Conservation (phyloP, 2,329 filamentous ascomycete species). For the Pseudocercospora musae region DNA sequence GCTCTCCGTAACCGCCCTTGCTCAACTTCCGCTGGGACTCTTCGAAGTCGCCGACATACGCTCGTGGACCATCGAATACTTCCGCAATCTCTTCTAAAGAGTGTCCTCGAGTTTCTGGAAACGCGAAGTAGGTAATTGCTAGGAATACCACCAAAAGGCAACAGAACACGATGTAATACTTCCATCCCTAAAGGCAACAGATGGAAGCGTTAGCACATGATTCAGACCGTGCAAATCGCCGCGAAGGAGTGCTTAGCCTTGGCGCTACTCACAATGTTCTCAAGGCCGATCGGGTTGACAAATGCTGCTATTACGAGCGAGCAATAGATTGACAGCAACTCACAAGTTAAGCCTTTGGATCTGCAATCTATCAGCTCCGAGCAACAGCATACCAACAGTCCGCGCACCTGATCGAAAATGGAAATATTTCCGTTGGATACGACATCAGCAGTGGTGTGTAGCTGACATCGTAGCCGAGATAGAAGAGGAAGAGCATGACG, state of each 20-base stretch:
- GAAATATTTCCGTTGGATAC: conserved; percentile 27
- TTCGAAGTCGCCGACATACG: conserved; percentile 9
- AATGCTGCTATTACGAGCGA: conserved; percentile 29
- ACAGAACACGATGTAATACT: conserved; percentile 32
- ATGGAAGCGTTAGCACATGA: neutral
- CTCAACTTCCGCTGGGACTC: conserved; percentile 14
- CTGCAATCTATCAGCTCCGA: conserved; percentile 2
- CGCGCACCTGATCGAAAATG: conserved; percentile 18
- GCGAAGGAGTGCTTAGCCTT: neutral
- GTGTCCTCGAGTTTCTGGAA: conserved; percentile 29
- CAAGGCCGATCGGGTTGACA: conserved; percentile 40
- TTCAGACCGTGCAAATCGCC: neutral
- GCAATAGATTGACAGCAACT: conserved; percentile 27
- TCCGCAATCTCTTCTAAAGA: conserved; percentile 46
- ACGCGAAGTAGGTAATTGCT: conserved; percentile 31
- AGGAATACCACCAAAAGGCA: conserved; percentile 36
- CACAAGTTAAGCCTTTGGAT: conserved; percentile 28
- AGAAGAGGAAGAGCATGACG: conserved; percentile 24
- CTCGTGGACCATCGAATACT: conserved; percentile 38
- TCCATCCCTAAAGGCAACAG: conserved; percentile 21
- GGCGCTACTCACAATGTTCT: conserved; percentile 18
- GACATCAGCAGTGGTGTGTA: conserved; percentile 25
- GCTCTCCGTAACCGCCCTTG: conserved; percentile 17
- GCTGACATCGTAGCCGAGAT: conserved; percentile 23
- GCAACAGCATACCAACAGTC: neutral